Evolutionary conservation across 257 asterid species (phyloP).

Genomic region (Coffea eugenioides): DNA sequence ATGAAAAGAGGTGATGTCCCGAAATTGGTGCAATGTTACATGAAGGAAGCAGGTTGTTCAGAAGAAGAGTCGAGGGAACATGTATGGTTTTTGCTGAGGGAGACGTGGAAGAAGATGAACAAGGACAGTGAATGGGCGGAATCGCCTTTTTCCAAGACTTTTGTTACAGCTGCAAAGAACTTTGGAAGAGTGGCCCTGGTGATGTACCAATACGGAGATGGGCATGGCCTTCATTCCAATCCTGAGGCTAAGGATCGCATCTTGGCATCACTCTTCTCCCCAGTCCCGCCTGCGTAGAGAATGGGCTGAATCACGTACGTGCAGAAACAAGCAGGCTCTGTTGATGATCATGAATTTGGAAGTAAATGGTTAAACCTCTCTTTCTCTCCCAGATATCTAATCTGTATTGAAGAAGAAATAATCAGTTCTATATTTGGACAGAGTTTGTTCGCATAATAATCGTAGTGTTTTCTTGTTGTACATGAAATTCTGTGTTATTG

Average conservation of each 20-base stretch:
- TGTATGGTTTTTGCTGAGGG: slow-evolving; percentile 16
- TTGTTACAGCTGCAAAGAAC: slow-evolving; percentile 25
- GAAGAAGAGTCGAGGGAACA: slow-evolving; percentile 30
- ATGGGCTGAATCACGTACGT: not conserved
- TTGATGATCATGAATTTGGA: too few relatives aligned
- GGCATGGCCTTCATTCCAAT: slow-evolving; percentile 15
- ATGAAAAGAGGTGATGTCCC: slow-evolving; percentile 33
- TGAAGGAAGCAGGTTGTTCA: slow-evolving; percentile 36
- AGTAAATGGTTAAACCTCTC: too few relatives aligned
- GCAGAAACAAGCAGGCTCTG: too few relatives aligned
- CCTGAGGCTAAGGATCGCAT: slow-evolving; percentile 14
- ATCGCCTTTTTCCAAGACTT: slow-evolving; percentile 21
- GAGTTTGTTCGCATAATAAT: too few relatives aligned
- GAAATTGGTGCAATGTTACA: slow-evolving; percentile 43
- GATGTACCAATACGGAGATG: slow-evolving; percentile 46
- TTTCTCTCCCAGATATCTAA: too few relatives aligned
- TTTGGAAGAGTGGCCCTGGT: slow-evolving; percentile 51
- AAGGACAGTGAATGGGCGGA: slow-evolving; percentile 5
- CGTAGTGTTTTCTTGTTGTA: too few relatives aligned
- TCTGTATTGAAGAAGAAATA: too few relatives aligned
- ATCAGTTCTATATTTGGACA: too few relatives aligned
- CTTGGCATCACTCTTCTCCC: slow-evolving; percentile 1
- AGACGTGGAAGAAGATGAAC: slow-evolving; percentile 42
- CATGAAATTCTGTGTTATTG: too few relatives aligned
- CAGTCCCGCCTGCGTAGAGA: not conserved